Conservation (phyloP, 2,329 filamentous ascomycete species). For the Penicillium sp. region DNA sequence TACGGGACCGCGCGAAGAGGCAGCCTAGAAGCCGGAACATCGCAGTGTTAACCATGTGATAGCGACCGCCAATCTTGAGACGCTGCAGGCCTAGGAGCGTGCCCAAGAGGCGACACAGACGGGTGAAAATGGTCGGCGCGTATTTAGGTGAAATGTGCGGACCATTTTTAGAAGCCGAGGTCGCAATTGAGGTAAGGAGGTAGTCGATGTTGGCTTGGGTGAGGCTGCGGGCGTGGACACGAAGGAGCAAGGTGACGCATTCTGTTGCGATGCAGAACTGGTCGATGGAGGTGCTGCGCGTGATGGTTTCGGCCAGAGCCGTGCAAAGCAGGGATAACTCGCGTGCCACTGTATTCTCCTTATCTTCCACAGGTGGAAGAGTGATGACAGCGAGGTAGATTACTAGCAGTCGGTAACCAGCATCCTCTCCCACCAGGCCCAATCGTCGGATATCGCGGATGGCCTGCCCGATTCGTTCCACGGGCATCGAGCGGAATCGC, state of each 20-base stretch:
- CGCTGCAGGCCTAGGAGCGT: conserved; percentile 62
- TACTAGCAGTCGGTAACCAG: conserved; percentile 40
- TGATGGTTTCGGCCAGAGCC: conserved; percentile 36
- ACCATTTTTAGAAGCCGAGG: conserved; percentile 39
- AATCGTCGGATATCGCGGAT: conserved; percentile 37
- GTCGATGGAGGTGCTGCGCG: conserved; percentile 38
- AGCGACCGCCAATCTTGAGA: conserved; percentile 62
- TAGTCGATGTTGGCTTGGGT: conserved; percentile 52
- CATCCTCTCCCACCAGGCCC: conserved; percentile 34
- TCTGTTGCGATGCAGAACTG: conserved; percentile 47
- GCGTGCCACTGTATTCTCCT: conserved; percentile 39
- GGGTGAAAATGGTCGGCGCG: conserved; percentile 53
- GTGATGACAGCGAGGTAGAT: conserved; percentile 40
- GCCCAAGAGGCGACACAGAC: conserved; percentile 59
- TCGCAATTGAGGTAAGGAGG: conserved; percentile 43
- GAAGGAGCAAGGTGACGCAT: conserved; percentile 44
- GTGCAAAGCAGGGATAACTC: conserved; percentile 44
- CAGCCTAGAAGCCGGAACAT: conserved; percentile 60
- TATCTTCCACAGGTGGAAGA: conserved; percentile 41
- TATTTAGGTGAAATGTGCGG: conserved; percentile 37
- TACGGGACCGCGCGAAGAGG: conserved; percentile 56
- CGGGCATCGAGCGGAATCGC: conserved; percentile 39
- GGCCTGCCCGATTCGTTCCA: conserved; percentile 33
- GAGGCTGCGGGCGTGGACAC: conserved; percentile 45
- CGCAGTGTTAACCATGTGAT: conserved; percentile 61